Conservation (phyloP, 2,329 filamentous ascomycete species). For the Pyrenochaeta sp. region DNA sequence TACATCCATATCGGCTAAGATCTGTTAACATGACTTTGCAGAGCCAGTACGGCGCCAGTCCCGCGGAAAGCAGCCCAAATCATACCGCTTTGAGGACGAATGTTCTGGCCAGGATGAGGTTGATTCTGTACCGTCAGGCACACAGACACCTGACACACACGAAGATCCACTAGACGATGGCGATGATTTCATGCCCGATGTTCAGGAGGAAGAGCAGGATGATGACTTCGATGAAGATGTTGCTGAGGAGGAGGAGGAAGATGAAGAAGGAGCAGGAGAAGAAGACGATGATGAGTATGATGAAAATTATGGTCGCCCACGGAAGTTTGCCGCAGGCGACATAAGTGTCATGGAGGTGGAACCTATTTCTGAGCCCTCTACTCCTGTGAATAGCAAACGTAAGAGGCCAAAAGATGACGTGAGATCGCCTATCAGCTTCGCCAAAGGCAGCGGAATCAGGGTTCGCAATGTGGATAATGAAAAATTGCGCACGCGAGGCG, state of each 20-base stretch:
- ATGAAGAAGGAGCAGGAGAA: conserved; percentile 25
- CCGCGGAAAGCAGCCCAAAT: conserved; percentile 25
- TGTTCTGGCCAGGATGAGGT: conserved; percentile 32
- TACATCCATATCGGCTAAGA: conserved; percentile 1
- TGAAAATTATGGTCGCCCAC: conserved; percentile 14
- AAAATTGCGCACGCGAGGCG: conserved; percentile 34
- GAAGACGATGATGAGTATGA: conserved; percentile 27
- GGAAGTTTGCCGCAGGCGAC: conserved; percentile 9
- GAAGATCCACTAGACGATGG: conserved; percentile 29
- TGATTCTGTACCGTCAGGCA: conserved; percentile 12
- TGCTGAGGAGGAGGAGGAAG: conserved; percentile 48
- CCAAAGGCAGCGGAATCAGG: conserved; percentile 21
- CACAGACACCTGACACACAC: conserved; percentile 10
- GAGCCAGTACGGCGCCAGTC: conserved; percentile 29
- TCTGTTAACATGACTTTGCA: conserved; percentile 6
- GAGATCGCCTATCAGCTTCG: conserved; percentile 18
- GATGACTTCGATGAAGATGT: conserved; percentile 27
- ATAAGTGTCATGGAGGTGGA: conserved; percentile 21
- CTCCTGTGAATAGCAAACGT: conserved; percentile 6
- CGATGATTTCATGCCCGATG: conserved; percentile 37
- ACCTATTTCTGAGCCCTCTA: conserved; percentile 5
- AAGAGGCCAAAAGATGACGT: conserved; percentile 9
- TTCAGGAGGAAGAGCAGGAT: conserved; percentile 33
- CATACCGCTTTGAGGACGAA: conserved; percentile 32
- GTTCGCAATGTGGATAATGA: conserved; percentile 20